These are phyloP conservation scores for Glonium stellatum DNA, from an alignment of 495 filamentous ascomycete genomes.

Conservation along the genomic window DNA sequence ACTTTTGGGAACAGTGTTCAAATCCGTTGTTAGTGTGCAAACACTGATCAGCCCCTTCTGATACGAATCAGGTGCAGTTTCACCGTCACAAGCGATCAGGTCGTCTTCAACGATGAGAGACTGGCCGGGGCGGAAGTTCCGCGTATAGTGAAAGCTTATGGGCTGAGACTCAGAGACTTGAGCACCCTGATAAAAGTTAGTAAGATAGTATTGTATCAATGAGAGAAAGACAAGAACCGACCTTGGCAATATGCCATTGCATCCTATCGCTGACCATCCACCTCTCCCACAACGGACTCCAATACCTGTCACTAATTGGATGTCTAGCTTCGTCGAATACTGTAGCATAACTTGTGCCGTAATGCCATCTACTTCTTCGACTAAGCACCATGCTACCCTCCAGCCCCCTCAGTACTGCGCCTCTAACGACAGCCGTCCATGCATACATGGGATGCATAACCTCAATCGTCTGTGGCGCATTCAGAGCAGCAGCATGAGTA, in stretches of 20 bases:
- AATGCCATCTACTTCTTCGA: slow-evolving; percentile 61
- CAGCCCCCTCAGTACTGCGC: slow-evolving; percentile 59
- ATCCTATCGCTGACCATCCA: slow-evolving; percentile 76
- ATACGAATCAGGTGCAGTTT: slow-evolving; percentile 49
- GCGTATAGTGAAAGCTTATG: slow-evolving; percentile 70
- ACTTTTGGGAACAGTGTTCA: slow-evolving; percentile 58
- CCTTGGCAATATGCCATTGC: slow-evolving; percentile 74
- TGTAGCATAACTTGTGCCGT: slow-evolving; percentile 71
- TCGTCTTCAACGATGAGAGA: slow-evolving; percentile 64
- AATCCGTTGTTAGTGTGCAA: slow-evolving; percentile 69
- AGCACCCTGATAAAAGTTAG: slow-evolving; percentile 45
- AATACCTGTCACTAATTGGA: slow-evolving; percentile 59
- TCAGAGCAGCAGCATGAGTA: slow-evolving; percentile 43
- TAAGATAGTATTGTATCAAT: background rate
- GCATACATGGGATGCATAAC: slow-evolving; percentile 63
- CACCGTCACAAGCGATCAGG: slow-evolving; percentile 61
- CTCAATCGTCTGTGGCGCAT: slow-evolving; percentile 38
- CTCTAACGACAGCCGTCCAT: slow-evolving; percentile 69
- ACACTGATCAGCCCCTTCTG: slow-evolving; percentile 50
- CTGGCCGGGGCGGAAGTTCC: slow-evolving; percentile 65
- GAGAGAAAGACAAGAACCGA: slow-evolving; percentile 29
- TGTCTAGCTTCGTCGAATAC: slow-evolving; percentile 67
- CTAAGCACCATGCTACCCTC: slow-evolving; percentile 67
- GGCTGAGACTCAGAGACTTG: slow-evolving; percentile 59
- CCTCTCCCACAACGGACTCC: slow-evolving; percentile 68